Evolutionary conservation across 495 filamentous ascomycete genomes (phyloP), one percentile per base, ranked within the genome.

Genomic region (Letharia columbiana): DNA sequence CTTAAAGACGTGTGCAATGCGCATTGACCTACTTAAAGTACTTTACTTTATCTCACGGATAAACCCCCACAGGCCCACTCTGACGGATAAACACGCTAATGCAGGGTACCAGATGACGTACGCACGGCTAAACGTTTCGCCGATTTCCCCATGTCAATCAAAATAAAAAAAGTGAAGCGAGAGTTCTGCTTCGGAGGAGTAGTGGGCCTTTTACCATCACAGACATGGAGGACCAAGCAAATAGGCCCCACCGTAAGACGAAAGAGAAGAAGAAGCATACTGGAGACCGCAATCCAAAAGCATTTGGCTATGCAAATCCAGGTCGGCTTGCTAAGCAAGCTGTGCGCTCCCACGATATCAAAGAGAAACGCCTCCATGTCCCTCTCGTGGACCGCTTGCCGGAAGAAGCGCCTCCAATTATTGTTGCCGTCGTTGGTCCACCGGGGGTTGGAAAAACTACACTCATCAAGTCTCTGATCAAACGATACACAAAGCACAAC

Each of bases 351-450:
- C 89, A 96, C 70, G 93, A 98, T 88, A 84, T 96, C 75, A 92
- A 90, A 83, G 94, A 98, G 78, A 98, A 96, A 77, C 83, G 92
- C 44, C 80, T 97, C 31, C 94, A 98, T 83, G 94, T 98, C 18
- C 94, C 94, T 42, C 87, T 95, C 68, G 88, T 98, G 74, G 94
- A 98, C 78, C 87, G 94, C 64, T 79, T 97, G 67, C 95, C 94
- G 60, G 92, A 96, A 73, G 95, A 98, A 76, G 87, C 94, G n/a
- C 91, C 94, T 20, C 94, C 94, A 56, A 82, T 95, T 54, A 84
- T 98, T 35, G 92, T 97, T 66, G 86, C 89, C 56, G 89, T 98
- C 50, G 91, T 98, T 76, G 94, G 94, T 49, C 94, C 94, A 52
- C 90, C 93, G 0, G 94, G 94, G 60, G 93, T 87, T 66, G 87